A percentile compares a stretch with the other conserved stretches of the same genome.
These are phyloP conservation scores for Colletotrichum tabaci DNA, from an alignment of 2,329 filamentous ascomycete species.

Conservation along the genomic window DNA sequence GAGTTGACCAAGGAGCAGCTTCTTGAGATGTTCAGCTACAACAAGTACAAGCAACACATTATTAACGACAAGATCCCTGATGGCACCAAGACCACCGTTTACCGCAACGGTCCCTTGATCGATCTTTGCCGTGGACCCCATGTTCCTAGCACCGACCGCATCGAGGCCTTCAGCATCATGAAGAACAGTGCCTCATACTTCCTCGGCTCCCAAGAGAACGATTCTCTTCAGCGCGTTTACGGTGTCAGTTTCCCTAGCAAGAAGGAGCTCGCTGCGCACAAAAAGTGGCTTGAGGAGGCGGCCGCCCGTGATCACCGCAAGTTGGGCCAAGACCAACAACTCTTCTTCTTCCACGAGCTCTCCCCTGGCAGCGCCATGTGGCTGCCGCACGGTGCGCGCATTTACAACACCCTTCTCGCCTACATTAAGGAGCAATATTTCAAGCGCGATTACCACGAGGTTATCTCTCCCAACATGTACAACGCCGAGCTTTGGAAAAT, in stretches of 20 bases:
- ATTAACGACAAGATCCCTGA: slow-evolving; percentile 94
- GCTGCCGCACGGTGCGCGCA: slow-evolving; percentile 91
- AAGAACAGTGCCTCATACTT: slow-evolving; percentile 86
- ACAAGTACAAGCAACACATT: slow-evolving; percentile 98
- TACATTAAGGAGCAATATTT: slow-evolving; percentile 92
- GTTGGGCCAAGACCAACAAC: slow-evolving; percentile 94
- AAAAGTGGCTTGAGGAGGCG: slow-evolving; percentile 97
- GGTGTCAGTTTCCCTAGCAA: slow-evolving; percentile 97
- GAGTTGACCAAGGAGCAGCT: slow-evolving; percentile 92
- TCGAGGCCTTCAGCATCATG: slow-evolving; percentile 88
- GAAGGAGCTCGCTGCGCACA: slow-evolving; percentile 92
- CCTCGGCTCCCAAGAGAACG: slow-evolving; percentile 92
- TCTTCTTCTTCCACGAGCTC: slow-evolving; percentile 96
- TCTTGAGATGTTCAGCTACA: slow-evolving; percentile 90
- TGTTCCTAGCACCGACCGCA: slow-evolving; percentile 85
- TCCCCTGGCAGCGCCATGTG: slow-evolving; percentile 97
- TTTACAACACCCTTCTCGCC: slow-evolving; percentile 89
- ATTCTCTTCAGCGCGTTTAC: slow-evolving; percentile 96
- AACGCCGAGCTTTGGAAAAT: slow-evolving; percentile 94
- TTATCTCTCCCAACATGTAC: slow-evolving; percentile 94
- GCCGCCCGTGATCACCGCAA: slow-evolving; percentile 96
- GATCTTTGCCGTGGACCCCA: slow-evolving; percentile 97
- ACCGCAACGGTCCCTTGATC: slow-evolving; percentile 92
- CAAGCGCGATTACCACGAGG: slow-evolving; percentile 94
- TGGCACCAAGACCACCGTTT: slow-evolving; percentile 92